Base-by-base conservation (phyloP, 208 protist species). In the Crithidia brevicula region DNA sequence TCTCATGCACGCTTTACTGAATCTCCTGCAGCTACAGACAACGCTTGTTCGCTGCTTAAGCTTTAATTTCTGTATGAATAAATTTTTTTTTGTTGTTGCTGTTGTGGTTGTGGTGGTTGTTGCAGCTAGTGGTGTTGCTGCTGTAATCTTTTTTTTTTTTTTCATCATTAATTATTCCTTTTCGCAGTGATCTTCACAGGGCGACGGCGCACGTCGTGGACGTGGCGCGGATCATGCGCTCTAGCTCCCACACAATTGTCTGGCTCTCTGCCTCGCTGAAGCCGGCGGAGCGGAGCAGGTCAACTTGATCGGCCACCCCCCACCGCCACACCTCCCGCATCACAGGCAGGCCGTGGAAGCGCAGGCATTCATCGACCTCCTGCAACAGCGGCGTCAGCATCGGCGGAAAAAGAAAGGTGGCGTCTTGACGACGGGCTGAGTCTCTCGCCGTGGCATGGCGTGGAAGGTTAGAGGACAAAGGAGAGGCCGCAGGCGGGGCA, bases 201-300 rank as follows among this genome's bases (percentile, higher is more conserved):
- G n/a, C 64, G 57, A 59, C 27, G 4, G 30, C 49, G 43, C 61
- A 78, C 31, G 51, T 56, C 20, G 76, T 71, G 25, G 67, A 89
- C 15, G 36, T 82, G 18, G 46, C 50, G 15, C 57, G 67, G 25
- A 61, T 69, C 70, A 60, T 68, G 22, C 51, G 70, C 72, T 69
- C 74, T 42, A 74, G 68, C 72, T 74, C 74, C 83, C 74, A 89
- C 15, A 59, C 47, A 43, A 82, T 74, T 33, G 66, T 63, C 47
- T 56, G 40, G 13, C 67, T 52, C 64, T 85, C 76, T 9, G 30
- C 53, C 11, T 31, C 53, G 4, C 18, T 49, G 56, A 88, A 75
- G 20, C 70, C 78, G 16, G 75, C 75, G 3, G 36, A n/a, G 23
- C 40, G 36, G 3, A 82, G 67, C 53, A 78, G 9, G 10, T 5